A percentile compares a stretch with the other conserved stretches of the same genome.
phyloP scores from a whole-genome alignment of 768 basidiomycete species.

The Lactarius psammicola region DNA sequence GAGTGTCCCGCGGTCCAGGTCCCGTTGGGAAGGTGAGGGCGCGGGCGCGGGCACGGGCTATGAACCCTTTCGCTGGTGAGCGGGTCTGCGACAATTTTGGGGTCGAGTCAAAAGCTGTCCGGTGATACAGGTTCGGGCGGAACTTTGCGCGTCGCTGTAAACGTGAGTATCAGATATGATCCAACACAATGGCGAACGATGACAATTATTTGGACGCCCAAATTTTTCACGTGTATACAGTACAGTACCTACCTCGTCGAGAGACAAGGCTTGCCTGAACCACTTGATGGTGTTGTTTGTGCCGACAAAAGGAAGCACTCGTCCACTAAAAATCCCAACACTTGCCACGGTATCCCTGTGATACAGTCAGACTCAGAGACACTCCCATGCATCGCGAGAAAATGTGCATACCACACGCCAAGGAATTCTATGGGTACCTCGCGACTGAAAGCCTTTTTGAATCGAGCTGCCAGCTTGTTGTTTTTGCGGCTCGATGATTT shows the following conservation, averaged over 20 bases:
- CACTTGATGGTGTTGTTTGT: slow-evolving; percentile 61
- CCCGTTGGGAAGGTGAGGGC: too few species aligned
- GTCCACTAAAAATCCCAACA: slow-evolving; percentile 60
- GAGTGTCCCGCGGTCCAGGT: too few species aligned
- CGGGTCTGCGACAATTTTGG: slow-evolving; percentile 30
- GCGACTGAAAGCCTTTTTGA: slow-evolving; percentile 69
- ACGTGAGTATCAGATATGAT: not conserved
- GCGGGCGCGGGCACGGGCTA: too few species aligned
- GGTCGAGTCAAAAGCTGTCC: slow-evolving; percentile 29
- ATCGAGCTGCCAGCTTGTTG: slow-evolving; percentile 53
- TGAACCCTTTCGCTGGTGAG: slow-evolving; percentile 7
- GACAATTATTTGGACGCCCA: not conserved
- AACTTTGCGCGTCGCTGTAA: slow-evolving; percentile 64
- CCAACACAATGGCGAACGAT: not conserved
- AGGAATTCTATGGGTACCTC: slow-evolving; percentile 73
- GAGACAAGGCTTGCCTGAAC: slow-evolving; percentile 73
- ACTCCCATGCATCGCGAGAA: not conserved
- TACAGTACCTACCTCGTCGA: slow-evolving; percentile 71
- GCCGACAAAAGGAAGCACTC: slow-evolving; percentile 64
- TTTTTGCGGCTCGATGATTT: slow-evolving; percentile 49
- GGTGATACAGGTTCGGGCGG: slow-evolving; percentile 62
- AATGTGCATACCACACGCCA: slow-evolving; percentile 62
- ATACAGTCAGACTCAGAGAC: not conserved
- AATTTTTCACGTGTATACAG: not conserved
- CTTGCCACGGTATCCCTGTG: slow-evolving; percentile 76